Evolutionary conservation across 129 eudicot genomes (phyloP).

Genomic region (Flaveria brownii): DNA sequence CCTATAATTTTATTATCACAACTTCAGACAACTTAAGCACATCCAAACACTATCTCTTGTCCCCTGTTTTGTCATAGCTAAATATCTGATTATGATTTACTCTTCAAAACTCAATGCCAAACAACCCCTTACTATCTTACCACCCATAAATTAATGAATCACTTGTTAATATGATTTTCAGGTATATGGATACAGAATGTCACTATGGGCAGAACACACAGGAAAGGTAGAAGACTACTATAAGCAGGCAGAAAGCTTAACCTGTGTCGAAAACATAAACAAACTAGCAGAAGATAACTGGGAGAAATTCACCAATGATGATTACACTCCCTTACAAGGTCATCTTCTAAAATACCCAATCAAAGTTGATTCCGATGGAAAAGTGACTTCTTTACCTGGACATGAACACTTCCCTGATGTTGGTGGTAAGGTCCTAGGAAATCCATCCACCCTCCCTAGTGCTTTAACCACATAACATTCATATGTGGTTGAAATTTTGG

Average conservation of each 20-base stretch:
- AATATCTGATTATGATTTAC: background rate
- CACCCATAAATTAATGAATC: background rate
- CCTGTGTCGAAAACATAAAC: constrained; percentile 59
- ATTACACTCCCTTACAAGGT: constrained; percentile 62
- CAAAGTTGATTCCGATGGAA: constrained; percentile 54
- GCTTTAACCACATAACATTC: constrained; percentile 58
- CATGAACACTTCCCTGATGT: constrained; percentile 76
- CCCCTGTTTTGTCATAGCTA: background rate
- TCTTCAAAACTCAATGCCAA: background rate
- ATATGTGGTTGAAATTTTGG: constrained; percentile 18
- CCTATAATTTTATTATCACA: background rate
- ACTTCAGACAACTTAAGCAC: background rate
- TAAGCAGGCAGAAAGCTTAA: constrained; percentile 54
- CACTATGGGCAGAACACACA: constrained; percentile 92
- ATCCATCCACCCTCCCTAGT: constrained; percentile 62
- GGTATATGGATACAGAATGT: constrained; percentile 94
- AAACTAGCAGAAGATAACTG: constrained; percentile 73
- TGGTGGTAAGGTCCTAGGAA: constrained; percentile 84
- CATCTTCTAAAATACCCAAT: constrained; percentile 85
- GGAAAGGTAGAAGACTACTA: constrained; percentile 60
- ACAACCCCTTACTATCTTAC: background rate
- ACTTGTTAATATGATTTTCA: constrained; percentile 25
- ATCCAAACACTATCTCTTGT: background rate
- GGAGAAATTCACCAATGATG: constrained; percentile 54
- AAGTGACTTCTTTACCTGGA: constrained; percentile 61